Evolutionary conservation across 805 yeast species (phyloP).

Genomic region (Helenozyma rhizophorensis): DNA sequence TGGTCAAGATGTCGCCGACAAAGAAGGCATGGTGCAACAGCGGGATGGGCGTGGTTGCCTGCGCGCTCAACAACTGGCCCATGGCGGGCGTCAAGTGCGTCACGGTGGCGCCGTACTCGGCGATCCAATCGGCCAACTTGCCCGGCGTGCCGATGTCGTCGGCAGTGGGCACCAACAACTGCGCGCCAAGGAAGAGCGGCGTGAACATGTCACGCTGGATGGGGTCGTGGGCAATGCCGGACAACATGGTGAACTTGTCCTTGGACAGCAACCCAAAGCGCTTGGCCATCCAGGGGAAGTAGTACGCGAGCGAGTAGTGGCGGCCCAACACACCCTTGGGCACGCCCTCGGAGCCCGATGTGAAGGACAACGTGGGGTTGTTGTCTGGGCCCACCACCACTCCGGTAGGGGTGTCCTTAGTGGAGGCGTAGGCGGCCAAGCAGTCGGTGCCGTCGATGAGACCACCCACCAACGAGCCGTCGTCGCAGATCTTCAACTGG

Average conservation of each 20-base stretch:
- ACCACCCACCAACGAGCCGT: slow-evolving; percentile 71
- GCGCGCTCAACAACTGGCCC: slow-evolving; percentile 97
- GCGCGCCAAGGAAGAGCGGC: slow-evolving; percentile 94
- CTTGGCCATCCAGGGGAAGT: slow-evolving; percentile 98
- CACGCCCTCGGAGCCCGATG: slow-evolving; percentile 96
- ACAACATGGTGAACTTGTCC: slow-evolving; percentile 93
- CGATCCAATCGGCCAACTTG: slow-evolving; percentile 96
- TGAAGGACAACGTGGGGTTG: slow-evolving; percentile 93
- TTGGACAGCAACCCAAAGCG: slow-evolving; percentile 70
- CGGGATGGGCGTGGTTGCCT: slow-evolving; percentile 85
- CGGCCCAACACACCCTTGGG: slow-evolving; percentile 99
- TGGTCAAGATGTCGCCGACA: slow-evolving; percentile 96
- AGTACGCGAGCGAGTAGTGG: slow-evolving; percentile 93
- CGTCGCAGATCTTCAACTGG: slow-evolving; percentile 68
- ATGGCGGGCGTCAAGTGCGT: slow-evolving; percentile 99
- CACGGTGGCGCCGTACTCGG: slow-evolving; percentile 82
- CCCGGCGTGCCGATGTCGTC: slow-evolving; percentile 99
- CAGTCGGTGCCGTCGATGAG: slow-evolving; percentile 39
- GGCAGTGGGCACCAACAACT: slow-evolving; percentile 85
- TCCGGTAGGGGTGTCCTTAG: slow-evolving; percentile 64
- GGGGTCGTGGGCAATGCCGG: slow-evolving; percentile 99
- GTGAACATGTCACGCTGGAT: slow-evolving; percentile 99
- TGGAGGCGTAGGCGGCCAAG: slow-evolving; percentile 42
- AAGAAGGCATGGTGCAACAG: slow-evolving; percentile 92
- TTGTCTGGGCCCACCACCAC: slow-evolving; percentile 96